phyloP scores from a whole-genome alignment of 1,139 yeast species.

The Pichia sp. region DNA sequence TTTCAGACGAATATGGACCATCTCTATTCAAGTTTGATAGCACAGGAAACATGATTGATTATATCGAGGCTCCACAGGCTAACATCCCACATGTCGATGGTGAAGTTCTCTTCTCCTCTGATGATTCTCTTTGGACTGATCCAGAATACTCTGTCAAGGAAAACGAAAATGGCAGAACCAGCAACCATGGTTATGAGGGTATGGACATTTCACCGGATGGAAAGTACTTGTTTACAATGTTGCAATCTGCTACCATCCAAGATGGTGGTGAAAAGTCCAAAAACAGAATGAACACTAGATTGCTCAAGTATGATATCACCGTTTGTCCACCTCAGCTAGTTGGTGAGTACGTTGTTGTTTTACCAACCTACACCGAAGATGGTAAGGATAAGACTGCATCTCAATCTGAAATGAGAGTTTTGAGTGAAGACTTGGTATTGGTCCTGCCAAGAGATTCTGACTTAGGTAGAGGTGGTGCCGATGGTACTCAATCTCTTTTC shows the following conservation, averaged over 20 bases:
- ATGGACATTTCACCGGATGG: slow-evolving; percentile 25
- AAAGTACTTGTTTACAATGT: slow-evolving; percentile 18
- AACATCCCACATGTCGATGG: slow-evolving; percentile 22
- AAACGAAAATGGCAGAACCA: slow-evolving; percentile 23
- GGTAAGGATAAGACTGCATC: slow-evolving; percentile 24
- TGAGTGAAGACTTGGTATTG: slow-evolving; percentile 21
- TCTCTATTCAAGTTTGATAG: slow-evolving; percentile 21
- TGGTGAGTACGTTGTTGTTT: slow-evolving; percentile 23
- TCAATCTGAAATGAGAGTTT: slow-evolving; percentile 23
- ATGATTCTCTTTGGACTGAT: slow-evolving; percentile 21
- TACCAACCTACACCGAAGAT: slow-evolving; percentile 19
- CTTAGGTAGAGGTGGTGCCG: slow-evolving; percentile 18
- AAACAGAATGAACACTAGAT: slow-evolving; percentile 16
- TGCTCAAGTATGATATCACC: slow-evolving; percentile 23
- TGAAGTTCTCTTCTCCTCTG: slow-evolving; percentile 18
- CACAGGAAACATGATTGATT: slow-evolving; percentile 21
- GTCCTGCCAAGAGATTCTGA: slow-evolving; percentile 24
- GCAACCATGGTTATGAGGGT: slow-evolving; percentile 27
- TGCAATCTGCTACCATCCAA: slow-evolving; percentile 26
- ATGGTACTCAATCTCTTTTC: slow-evolving; percentile 19
- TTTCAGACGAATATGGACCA: slow-evolving; percentile 28
- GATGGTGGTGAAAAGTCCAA: slow-evolving; percentile 25
- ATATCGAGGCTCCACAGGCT: slow-evolving; percentile 23
- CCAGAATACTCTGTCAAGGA: slow-evolving; percentile 14
- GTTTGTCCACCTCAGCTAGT: slow-evolving; percentile 15